These are phyloP conservation scores for Pythium brassicae DNA, from an alignment of 352 stramenopile species.

Conservation along the genomic window DNA sequence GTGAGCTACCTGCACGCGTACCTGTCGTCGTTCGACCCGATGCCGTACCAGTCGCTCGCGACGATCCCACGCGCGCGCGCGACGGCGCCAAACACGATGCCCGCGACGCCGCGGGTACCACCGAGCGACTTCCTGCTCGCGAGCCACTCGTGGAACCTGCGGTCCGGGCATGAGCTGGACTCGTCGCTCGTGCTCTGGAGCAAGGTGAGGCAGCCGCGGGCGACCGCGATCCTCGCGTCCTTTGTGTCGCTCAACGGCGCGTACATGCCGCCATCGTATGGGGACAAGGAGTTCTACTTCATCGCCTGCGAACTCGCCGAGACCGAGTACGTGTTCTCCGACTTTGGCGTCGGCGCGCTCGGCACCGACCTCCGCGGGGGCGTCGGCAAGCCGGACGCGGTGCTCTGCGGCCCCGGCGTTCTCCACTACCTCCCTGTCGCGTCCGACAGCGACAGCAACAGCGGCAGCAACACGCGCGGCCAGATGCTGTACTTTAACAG, in stretches of 20 bases:
- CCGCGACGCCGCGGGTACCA: conserved; percentile 25
- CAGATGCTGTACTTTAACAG: conserved; percentile 62
- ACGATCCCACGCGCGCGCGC: conserved; percentile 21
- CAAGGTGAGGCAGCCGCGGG: conserved; percentile 59
- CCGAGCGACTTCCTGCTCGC: conserved; percentile 50
- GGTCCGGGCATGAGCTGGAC: conserved; percentile 63
- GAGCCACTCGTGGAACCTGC: conserved; percentile 65
- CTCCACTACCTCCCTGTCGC: conserved; percentile 55
- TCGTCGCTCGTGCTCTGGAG: conserved; percentile 75
- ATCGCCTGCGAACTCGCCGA: conserved; percentile 63
- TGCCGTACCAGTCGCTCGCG: conserved; percentile 29
- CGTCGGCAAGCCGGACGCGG: conserved; percentile 19
- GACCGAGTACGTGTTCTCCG: conserved; percentile 62
- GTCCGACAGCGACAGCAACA: not conserved
- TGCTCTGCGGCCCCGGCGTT: conserved; percentile 51
- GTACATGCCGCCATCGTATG: conserved; percentile 41
- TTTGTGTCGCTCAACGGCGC: conserved; percentile 45
- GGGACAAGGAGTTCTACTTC: conserved; percentile 82
- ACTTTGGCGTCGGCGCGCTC: conserved; percentile 53
- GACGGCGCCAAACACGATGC: conserved; percentile 15
- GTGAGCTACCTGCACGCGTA: conserved; percentile 42
- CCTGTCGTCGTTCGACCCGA: conserved; percentile 48
- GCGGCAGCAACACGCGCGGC: conserved; percentile 2
- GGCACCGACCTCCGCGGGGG: conserved; percentile 34
- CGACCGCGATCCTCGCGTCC: conserved; percentile 55